A percentile compares a stretch with the other conserved stretches of the same genome.
Evolutionary conservation across 371 early-diverging fungal genomes (phyloP).

Genomic region (Fennellomyces sp.): DNA sequence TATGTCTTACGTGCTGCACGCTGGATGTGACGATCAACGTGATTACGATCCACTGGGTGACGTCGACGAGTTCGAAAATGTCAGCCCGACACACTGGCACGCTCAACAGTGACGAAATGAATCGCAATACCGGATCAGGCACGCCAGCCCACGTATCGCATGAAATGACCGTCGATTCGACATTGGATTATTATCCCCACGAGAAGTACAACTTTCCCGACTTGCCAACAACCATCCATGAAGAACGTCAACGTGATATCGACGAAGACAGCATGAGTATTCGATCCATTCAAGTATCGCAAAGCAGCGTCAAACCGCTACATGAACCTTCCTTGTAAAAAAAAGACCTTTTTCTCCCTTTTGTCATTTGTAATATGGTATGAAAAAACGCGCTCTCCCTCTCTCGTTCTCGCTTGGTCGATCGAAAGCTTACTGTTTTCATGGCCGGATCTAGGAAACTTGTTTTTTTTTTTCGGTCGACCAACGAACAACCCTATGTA

Average conservation of each 20-base stretch:
- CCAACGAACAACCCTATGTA: too few relatives aligned
- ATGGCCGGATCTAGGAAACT: too few relatives aligned
- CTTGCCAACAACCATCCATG: neutral
- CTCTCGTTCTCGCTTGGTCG: too few relatives aligned
- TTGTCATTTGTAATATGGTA: too few relatives aligned
- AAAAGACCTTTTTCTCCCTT: too few relatives aligned
- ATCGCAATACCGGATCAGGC: neutral
- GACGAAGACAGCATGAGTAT: conserved; percentile 9
- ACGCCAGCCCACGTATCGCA: neutral
- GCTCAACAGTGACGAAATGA: neutral
- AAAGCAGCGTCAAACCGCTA: conserved; percentile 15
- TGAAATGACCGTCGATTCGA: conserved; percentile 8
- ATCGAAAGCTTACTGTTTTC: too few relatives aligned
- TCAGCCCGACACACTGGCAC: conserved; percentile 8
- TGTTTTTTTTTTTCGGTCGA: too few relatives aligned
- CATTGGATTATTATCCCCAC: neutral
- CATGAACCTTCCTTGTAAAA: conserved; percentile 6
- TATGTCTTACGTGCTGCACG: conserved; percentile 56
- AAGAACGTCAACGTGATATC: neutral
- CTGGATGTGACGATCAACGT: conserved; percentile 61
- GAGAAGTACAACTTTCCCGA: conserved; percentile 11
- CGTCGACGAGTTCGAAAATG: conserved; percentile 3
- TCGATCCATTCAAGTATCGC: conserved; percentile 15
- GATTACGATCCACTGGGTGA: conserved; percentile 56
- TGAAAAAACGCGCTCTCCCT: too few relatives aligned